These are phyloP conservation scores for Didymella exigua DNA, from an alignment of 2,329 filamentous ascomycete genomes.

Conservation along the genomic window DNA sequence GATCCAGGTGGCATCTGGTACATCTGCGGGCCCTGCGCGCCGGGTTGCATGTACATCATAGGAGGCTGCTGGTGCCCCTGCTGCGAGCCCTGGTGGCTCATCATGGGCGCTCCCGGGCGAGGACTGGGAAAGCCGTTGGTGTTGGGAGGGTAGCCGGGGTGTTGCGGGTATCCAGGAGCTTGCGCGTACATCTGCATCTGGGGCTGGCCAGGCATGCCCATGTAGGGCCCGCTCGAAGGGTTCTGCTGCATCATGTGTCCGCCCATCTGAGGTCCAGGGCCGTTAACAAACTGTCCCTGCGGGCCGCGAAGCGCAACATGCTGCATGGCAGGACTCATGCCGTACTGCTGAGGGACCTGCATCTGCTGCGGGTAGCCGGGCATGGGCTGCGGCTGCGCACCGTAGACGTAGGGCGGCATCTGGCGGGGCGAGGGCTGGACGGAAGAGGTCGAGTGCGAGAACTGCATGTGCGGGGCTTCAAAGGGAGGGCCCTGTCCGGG, in stretches of 20 bases:
- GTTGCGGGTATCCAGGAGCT: slow-evolving; percentile 68
- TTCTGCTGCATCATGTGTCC: slow-evolving; percentile 80
- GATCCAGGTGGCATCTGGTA: slow-evolving; percentile 75
- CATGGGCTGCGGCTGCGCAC: slow-evolving; percentile 63
- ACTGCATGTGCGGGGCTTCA: slow-evolving; percentile 85
- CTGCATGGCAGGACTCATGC: slow-evolving; percentile 70
- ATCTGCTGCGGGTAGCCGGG: slow-evolving; percentile 54
- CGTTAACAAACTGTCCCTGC: slow-evolving; percentile 74
- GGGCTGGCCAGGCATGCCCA: slow-evolving; percentile 69
- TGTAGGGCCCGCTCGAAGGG: slow-evolving; percentile 70
- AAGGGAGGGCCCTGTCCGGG: slow-evolving; percentile 71
- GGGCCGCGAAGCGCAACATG: slow-evolving; percentile 75
- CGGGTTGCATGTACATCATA: slow-evolving; percentile 77
- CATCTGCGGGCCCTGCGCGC: slow-evolving; percentile 74
- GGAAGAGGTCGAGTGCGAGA: slow-evolving; percentile 81
- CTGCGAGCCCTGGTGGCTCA: slow-evolving; percentile 93
- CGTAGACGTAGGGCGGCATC: slow-evolving; percentile 72
- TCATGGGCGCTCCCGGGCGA: slow-evolving; percentile 80
- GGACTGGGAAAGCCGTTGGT: slow-evolving; percentile 87
- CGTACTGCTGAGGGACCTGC: slow-evolving; percentile 72
- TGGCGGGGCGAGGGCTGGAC: slow-evolving; percentile 81
- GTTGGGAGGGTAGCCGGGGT: slow-evolving; percentile 60
- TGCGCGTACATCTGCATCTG: slow-evolving; percentile 85
- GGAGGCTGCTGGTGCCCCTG: slow-evolving; percentile 70
- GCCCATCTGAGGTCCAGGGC: slow-evolving; percentile 73